Evolutionary conservation across 805 yeast genomes (phyloP), one percentile per base, ranked within the genome.

Genomic region (Ogataea pignaliae): DNA sequence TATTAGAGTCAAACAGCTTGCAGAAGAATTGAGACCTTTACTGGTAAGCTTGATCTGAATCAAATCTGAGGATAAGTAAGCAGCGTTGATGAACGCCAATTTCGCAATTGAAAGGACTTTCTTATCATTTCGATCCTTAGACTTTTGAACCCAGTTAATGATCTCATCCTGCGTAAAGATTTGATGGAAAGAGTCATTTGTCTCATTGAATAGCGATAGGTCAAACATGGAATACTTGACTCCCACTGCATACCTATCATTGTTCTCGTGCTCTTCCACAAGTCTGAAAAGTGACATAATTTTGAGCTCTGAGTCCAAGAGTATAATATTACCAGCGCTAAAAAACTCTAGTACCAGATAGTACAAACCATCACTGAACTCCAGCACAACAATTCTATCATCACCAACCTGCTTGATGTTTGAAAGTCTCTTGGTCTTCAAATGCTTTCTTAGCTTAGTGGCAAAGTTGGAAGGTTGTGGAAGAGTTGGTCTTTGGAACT

Each of bases 281-380:
- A 84, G 68, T 64, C 97, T 78, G 59, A 85, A 90, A 28, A 89
- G 66, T 0, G 91, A 71, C 55, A 89, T 54, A 40, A 90, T 88
- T 54, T 76, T 81, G 47, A 71, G 63, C 16, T 82, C 75, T 28
- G 78, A 73, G 61, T 91, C 95, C 48, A 91, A 70, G 16, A 91
- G 70, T 15, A 91, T 69, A 43, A 91, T 78, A 59, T 91, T 91
- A 26, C 99, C 99, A 3, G 97, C 97, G 59, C 97, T 86, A 68
- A 90, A 91, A 57, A 91, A 91, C 63, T 91, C 99, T 42, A 91
- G 64, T 0, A 88, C 96, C 51, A 91, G 67, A 54, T 85, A 83
- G 57, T 68, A 81, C 41, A 78, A 56, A 2, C 96, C 96, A 55
- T 88, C 96, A 37, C 90, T 81, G 65, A 91, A 91, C 47, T 87